A percentile compares a stretch with the other conserved stretches of the same genome.
Evolutionary conservation across 2,329 filamentous ascomycete species (phyloP).

Genomic region (Metarhizium rileyi): DNA sequence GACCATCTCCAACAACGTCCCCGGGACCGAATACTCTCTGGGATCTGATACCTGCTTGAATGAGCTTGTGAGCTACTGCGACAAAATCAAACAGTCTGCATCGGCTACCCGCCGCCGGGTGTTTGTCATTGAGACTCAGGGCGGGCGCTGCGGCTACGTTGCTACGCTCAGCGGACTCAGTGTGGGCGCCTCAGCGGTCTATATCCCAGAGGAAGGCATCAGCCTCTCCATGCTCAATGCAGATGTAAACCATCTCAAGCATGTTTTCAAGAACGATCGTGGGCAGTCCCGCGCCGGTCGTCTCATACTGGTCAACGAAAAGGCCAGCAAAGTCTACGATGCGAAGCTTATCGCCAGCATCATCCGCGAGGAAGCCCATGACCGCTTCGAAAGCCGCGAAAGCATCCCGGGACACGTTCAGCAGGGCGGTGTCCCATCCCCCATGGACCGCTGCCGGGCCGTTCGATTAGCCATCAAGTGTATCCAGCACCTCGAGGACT

Average conservation of each 20-base stretch:
- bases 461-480: conserved; percentile 89
- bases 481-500: conserved; percentile 81
- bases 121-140: conserved; percentile 97
- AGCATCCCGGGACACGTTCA: conserved; percentile 92
- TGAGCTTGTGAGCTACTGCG: conserved; percentile 87
- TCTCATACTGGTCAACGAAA: conserved; percentile 93
- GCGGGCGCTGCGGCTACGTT: conserved; percentile 87
- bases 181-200: conserved; percentile 88
- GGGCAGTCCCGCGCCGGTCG: conserved; percentile 86
- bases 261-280: conserved; percentile 75
- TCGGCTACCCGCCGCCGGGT: conserved; percentile 87
- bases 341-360: conserved; percentile 93
- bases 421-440: conserved; percentile 83
- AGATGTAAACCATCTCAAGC: conserved; percentile 81
- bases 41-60: conserved; percentile 96
- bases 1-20: conserved; percentile 98
- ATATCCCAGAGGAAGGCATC: conserved; percentile 95
- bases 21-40: conserved; percentile 92
- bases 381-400: conserved; percentile 84
- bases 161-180: conserved; percentile 82
- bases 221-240: conserved; percentile 83
- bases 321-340: conserved; percentile 79
- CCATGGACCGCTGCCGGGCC: conserved; percentile 92
- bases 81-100: conserved; percentile 94
- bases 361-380: conserved; percentile 86